These are phyloP conservation scores for Nannochloropsis salina DNA, from an alignment of 108 stramenopile genomes.

Conservation along the genomic window DNA sequence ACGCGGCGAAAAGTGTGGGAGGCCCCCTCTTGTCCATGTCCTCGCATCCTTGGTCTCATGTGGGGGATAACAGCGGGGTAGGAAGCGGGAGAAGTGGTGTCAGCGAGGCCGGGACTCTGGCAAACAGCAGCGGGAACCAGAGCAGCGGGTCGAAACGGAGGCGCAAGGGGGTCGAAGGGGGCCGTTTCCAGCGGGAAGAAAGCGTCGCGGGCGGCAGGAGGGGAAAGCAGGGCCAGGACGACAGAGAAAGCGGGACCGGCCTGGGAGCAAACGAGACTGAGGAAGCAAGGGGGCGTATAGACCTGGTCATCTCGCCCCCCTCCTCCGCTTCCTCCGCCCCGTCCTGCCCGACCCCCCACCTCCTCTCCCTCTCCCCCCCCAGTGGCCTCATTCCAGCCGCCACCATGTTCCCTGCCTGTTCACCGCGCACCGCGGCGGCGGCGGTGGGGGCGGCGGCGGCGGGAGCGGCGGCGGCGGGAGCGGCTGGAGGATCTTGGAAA, in stretches of 20 bases:
- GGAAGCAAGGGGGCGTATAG: neutral
- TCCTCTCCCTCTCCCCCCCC: neutral
- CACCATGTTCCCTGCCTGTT: neutral
- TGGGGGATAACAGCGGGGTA: neutral
- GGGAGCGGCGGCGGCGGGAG: neutral
- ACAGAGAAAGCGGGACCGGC: neutral
- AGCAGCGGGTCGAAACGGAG: neutral
- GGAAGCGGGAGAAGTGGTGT: neutral
- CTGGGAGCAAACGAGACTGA: neutral
- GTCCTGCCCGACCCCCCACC: neutral
- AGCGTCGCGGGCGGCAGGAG: neutral
- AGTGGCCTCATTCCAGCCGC: neutral
- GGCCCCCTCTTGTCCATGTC: too few relatives aligned
- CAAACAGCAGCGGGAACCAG: neutral
- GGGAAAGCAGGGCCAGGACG: neutral
- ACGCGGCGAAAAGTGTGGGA: too few relatives aligned
- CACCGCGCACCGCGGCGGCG: neutral
- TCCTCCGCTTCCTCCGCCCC: neutral
- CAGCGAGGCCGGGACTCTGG: neutral
- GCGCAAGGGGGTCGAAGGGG: neutral
- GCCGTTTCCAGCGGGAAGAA: neutral
- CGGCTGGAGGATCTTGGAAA: neutral
- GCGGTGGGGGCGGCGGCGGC: neutral
- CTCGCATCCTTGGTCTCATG: too few relatives aligned
- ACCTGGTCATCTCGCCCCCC: neutral